Base-by-base conservation (phyloP, 257 asterid genomes). In the Cynanchum wilfordii region DNA sequence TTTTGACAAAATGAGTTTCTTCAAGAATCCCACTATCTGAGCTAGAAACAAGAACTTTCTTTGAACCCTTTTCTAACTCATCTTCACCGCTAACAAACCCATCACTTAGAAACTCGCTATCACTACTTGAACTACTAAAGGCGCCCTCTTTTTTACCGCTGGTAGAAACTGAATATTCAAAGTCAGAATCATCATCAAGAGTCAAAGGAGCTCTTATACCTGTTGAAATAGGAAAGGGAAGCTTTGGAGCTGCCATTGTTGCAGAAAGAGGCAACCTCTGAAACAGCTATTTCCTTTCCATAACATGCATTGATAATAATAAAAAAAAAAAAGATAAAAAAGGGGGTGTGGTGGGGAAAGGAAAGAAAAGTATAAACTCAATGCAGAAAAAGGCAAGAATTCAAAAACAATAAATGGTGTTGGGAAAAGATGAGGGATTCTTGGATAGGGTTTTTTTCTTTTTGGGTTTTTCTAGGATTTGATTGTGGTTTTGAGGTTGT, bases 181-280 rank as follows among this genome's bases (percentile, higher is more conserved):
- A 77, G 63, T 93, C 98, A 77, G 92, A 85, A 60, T 90, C 96
- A 83, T 92, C 97, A 83, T 92, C 97, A 64, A 76, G 74, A 80
- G 98, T 90, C 40, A 90, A 74, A 73, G 97, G 98, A 81, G 98
- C 98, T 89, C 96, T 78, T 74, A 93, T 93, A 89, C 97, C 97
- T 90, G 93, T 38, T 13, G 73, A 60, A 40, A 81, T 33, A 72
- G 58, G 68, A 65, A 80, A 69, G 69, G 83, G 10, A 38, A 82
- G 84, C 80, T 79, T 80, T 65, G 90, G 83, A 57, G 82, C 76
- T 67, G 85, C 77, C 60, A 77, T 81, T 42, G 84, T 58, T 52
- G 89, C 81, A 67, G 97, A 88, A 69, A 86, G 72, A 66, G 91
- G 90, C 73, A 82, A 87, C 73, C 92, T 88, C 42, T 73, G 70